phyloP scores from a whole-genome alignment of 2,329 filamentous ascomycete genomes.

The Cladophialophora exuberans region DNA sequence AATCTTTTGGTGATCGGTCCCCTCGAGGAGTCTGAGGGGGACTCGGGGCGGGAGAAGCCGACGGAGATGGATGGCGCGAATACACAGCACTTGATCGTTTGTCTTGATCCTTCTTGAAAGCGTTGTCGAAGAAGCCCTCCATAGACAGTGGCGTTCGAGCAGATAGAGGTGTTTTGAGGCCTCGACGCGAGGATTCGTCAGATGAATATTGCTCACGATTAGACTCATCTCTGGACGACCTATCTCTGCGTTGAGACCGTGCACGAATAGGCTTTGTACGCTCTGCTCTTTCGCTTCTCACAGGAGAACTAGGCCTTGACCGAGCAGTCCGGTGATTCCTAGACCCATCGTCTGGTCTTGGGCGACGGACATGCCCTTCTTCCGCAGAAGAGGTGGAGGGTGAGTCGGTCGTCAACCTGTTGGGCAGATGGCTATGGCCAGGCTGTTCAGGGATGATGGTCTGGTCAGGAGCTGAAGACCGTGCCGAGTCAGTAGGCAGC shows the following conservation, averaged over 20 bases:
- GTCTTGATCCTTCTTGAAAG: slow-evolving; percentile 28
- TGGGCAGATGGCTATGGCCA: slow-evolving; percentile 1
- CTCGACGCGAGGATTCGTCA: slow-evolving; percentile 6
- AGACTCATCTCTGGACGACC: slow-evolving; percentile 13
- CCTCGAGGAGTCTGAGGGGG: slow-evolving; percentile 31
- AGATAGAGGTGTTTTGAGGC: slow-evolving; percentile 18
- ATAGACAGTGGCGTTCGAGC: slow-evolving; percentile 24
- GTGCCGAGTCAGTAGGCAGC: slow-evolving; percentile 12
- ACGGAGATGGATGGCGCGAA: slow-evolving; percentile 31
- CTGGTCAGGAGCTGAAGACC: slow-evolving; percentile 17
- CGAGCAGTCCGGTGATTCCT: slow-evolving; percentile 7
- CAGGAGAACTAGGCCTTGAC: slow-evolving; percentile 19
- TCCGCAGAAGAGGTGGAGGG: slow-evolving; percentile 33
- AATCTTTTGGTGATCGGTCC: slow-evolving; percentile 23
- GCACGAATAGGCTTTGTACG: slow-evolving; percentile 3
- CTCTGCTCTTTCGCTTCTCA: slow-evolving; percentile 9
- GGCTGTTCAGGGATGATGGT: slow-evolving; percentile 1
- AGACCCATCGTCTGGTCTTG: slow-evolving; percentile 16
- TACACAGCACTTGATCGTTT: slow-evolving; percentile 14
- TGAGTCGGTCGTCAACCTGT: slow-evolving; percentile 24
- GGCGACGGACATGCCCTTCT: slow-evolving; percentile 19
- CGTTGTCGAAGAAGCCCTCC: slow-evolving; percentile 31
- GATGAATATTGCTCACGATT: slow-evolving; percentile 6
- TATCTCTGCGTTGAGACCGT: slow-evolving; percentile 13
- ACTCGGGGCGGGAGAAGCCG: slow-evolving; percentile 34